These are phyloP conservation scores for Pyropia haitanensis DNA, from an alignment of 23 red algal species.

Conservation along the genomic window DNA sequence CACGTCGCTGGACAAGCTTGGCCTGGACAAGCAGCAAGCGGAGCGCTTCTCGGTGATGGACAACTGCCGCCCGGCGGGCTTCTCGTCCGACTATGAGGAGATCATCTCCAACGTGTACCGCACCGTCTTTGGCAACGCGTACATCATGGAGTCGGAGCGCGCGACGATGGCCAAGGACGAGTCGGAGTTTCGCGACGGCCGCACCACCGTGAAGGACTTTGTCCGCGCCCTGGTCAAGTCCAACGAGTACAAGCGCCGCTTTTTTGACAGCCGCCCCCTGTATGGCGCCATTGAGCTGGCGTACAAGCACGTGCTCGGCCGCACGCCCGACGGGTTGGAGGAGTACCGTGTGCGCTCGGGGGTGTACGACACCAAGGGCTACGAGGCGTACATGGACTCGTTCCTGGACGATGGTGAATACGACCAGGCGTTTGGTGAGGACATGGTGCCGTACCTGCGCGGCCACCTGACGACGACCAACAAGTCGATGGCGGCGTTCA, in stretches of 20 bases:
- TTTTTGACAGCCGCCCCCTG: constrained; percentile 78
- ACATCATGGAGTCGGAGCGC: constrained; percentile 89
- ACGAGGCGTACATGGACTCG: constrained; percentile 72
- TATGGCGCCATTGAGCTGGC: constrained; percentile 87
- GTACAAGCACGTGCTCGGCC: constrained; percentile 83
- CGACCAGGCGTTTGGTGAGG: constrained; percentile 64
- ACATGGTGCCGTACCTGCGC: constrained; percentile 64
- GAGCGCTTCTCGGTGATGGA: constrained; percentile 53
- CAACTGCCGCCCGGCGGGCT: constrained; percentile 31
- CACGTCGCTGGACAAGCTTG: constrained; percentile 53
- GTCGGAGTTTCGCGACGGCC: constrained; percentile 68
- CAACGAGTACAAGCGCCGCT: constrained; percentile 63
- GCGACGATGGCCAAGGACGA: constrained; percentile 72
- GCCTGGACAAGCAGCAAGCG: constrained; percentile 41
- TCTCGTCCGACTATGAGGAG: constrained; percentile 60
- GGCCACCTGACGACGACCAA: constrained; percentile 60
- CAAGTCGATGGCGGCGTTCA: constrained; percentile 78
- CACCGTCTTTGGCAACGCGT: constrained; percentile 80
- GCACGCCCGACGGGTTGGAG: constrained; percentile 72
- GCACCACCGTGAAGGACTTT: constrained; percentile 67
- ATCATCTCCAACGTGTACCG: constrained; percentile 65
- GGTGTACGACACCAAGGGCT: constrained; percentile 79
- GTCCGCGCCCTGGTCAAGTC: constrained; percentile 73
- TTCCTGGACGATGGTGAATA: constrained; percentile 87
- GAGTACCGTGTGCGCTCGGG: constrained; percentile 61